Percentiles rank a stretch among this genome's conserved stretches.
These are phyloP conservation scores for Allantophomopsis cytisporea DNA, from an alignment of 2,329 filamentous ascomycete genomes.

Conservation along the genomic window DNA sequence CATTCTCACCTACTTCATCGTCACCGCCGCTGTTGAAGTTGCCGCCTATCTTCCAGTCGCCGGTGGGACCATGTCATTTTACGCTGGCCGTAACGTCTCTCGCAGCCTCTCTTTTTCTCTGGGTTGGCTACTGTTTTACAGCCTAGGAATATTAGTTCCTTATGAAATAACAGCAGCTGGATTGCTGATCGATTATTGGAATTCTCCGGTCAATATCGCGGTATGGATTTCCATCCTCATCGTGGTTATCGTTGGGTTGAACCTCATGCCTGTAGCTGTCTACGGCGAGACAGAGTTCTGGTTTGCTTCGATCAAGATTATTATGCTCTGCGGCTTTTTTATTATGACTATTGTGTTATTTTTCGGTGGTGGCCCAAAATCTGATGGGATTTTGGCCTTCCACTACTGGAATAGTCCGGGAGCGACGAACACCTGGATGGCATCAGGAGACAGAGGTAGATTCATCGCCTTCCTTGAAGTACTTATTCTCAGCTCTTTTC, in stretches of 20 bases:
- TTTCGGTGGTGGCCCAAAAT: constrained; percentile 46
- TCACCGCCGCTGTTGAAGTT: constrained; percentile 40
- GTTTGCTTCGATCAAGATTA: constrained; percentile 38
- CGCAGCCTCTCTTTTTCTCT: constrained; percentile 31
- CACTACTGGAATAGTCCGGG: constrained; percentile 57
- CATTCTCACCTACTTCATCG: constrained; percentile 26
- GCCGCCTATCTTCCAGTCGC: constrained; percentile 46
- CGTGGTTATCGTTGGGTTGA: constrained; percentile 21
- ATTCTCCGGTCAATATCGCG: constrained; percentile 31
- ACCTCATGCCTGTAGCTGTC: constrained; percentile 29
- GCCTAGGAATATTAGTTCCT: constrained; percentile 41
- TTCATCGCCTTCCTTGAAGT: constrained; percentile 47
- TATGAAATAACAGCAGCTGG: constrained; percentile 50
- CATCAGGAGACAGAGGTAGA: constrained; percentile 36
- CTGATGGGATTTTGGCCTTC: constrained; percentile 48
- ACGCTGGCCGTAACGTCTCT: constrained; percentile 10
- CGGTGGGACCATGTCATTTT: neutral
- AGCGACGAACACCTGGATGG: constrained; percentile 51
- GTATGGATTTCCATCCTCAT: constrained; percentile 39
- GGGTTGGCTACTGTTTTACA: constrained; percentile 37
- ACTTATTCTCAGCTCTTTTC: constrained; percentile 37
- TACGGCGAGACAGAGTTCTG: constrained; percentile 35
- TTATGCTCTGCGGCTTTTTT: constrained; percentile 49
- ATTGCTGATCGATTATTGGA: constrained; percentile 49
- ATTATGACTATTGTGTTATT: constrained; percentile 48